phyloP scores from a whole-genome alignment of 495 filamentous ascomycete genomes.

The Terfezia claveryi region DNA sequence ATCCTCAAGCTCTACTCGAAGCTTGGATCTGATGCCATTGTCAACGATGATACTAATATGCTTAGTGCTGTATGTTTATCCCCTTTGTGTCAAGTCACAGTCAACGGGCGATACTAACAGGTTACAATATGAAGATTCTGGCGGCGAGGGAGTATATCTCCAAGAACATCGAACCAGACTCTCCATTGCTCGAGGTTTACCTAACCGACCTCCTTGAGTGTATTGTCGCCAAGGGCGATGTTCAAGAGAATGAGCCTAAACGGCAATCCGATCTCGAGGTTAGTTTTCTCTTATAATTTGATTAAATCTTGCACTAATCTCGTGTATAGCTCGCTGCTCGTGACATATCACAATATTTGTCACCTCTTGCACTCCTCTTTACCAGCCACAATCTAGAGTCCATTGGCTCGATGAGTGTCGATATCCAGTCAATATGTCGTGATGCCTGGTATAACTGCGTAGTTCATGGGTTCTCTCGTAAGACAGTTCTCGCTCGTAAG shows the following conservation, averaged over 20 bases:
- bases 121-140: conserved; percentile 27
- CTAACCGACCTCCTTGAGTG: conserved; percentile 62
- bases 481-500: conserved; percentile 41
- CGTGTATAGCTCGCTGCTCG: conserved; percentile 57
- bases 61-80: conserved; percentile 36
- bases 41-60: conserved; percentile 37
- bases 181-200: conserved; percentile 55
- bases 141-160: conserved; percentile 63
- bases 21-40: conserved; percentile 44
- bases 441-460: conserved; percentile 96
- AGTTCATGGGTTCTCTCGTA: conserved; percentile 69
- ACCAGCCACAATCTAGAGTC: conserved; percentile 30
- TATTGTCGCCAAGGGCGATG: conserved; percentile 77
- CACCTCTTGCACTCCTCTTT: conserved; percentile 38
- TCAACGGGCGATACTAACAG: conserved; percentile 11
- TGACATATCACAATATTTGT: conserved; percentile 66
- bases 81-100: conserved; percentile 7
- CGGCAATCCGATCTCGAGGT: conserved; percentile 25
- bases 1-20: conserved; percentile 63
- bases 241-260: conserved; percentile 23
- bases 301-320: conserved; percentile 24
- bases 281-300: conserved; percentile 1
- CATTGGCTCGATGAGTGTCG: conserved; percentile 32
- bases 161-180: conserved; percentile 38
- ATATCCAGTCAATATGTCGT: conserved; percentile 46